Evolutionary conservation across 345 rosid genomes (phyloP), one percentile per base, ranked within the genome.

Genomic region (Euphorbia peplus): DNA sequence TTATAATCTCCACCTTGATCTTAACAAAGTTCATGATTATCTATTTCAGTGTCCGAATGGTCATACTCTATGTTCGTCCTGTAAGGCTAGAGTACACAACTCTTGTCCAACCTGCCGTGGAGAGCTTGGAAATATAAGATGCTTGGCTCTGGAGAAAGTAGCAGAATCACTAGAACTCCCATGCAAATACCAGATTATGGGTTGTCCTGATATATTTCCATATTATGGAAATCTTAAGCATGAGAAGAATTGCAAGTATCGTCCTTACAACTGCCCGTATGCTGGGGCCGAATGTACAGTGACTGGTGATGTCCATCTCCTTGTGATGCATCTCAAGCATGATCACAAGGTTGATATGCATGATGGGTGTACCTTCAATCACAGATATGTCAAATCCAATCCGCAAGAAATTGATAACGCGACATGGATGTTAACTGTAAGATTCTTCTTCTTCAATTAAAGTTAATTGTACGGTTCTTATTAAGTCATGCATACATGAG

Each of bases 301-400:
- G 74, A 80, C 86, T 3, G 98, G 96, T 67, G 96, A 89, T 65
- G 89, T 93, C 59, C 86, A 86, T 15, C 66, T 60, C 13, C 93
- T 93, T 24, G 90, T 85, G 50, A 57, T 58, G 68, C 98, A 93
- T 81, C 95, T 93, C 42, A 86, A 81, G 80, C 82, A 86, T 75
- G 92, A 90, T 55, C 98, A 93, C 85, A 89, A 86, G 75, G 98
- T 93, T 64, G 97, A 93, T 74, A 86, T 89, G 97, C 97, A 90
- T 59, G 85, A 87, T 57, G 96, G 98, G 0, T 83, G 89, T 65
- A 85, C 90, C 19, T 93, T 90, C 81, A 90, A 89, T 75, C 96
- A 93, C 74, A 82, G 93, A 74, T 93, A 93, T 75, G 96, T 90
- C 18, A 90, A 93, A 70, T 80, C 97, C 61, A 85, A 87, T 78